Percentiles rank a stretch among this genome's conserved stretches.
phyloP scores from a whole-genome alignment of 768 basidiomycete genomes.

The Boletus rex-veris region DNA sequence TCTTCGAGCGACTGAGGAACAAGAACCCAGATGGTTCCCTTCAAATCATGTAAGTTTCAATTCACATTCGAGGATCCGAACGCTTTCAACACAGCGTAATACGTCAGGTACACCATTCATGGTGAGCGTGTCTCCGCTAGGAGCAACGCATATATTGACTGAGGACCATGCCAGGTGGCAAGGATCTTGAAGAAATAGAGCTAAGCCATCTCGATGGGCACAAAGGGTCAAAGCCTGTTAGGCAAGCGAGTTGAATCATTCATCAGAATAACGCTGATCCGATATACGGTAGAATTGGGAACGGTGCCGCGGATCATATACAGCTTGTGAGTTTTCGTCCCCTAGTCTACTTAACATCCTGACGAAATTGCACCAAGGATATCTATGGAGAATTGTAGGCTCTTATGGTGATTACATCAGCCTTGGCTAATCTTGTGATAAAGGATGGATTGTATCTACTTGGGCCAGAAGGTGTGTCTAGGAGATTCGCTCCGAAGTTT shows the following conservation, averaged over 20 bases:
- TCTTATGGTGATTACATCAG: neutral
- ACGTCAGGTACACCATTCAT: constrained; percentile 78
- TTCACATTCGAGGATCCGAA: neutral
- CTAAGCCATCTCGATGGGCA: constrained; percentile 85
- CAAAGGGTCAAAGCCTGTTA: constrained; percentile 79
- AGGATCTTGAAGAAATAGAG: constrained; percentile 82
- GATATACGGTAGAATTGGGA: constrained; percentile 62
- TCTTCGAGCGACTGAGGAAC: constrained; percentile 75
- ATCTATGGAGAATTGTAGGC: constrained; percentile 90
- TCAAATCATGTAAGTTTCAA: constrained; percentile 72
- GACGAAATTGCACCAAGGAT: constrained; percentile 51
- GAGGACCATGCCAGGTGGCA: constrained; percentile 43
- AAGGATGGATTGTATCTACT: constrained; percentile 95
- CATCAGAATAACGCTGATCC: constrained; percentile 2
- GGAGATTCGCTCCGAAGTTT: neutral
- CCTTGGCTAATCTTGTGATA: neutral
- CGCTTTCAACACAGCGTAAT: neutral
- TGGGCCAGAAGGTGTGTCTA: constrained; percentile 80
- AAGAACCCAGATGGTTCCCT: constrained; percentile 88
- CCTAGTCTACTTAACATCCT: neutral
- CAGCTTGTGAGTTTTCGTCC: constrained; percentile 57
- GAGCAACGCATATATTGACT: neutral
- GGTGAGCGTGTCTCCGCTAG: constrained; percentile 39
- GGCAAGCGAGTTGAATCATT: constrained; percentile 32
- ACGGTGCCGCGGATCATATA: constrained; percentile 92